Base-by-base conservation (phyloP, 345 rosid genomes). In the Bruguiera parviflora region DNA sequence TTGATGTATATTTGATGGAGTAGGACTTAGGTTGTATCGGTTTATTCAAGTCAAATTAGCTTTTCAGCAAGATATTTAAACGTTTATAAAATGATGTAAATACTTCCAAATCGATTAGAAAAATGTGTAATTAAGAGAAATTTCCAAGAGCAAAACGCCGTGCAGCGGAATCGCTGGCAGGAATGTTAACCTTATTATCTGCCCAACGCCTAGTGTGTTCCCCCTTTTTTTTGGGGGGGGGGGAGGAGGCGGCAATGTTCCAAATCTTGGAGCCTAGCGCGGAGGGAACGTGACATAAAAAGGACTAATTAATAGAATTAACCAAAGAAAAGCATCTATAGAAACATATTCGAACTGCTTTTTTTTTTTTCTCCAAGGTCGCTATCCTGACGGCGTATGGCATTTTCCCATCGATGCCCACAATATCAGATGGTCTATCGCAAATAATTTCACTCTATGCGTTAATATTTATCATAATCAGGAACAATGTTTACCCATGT, bases 91-190 rank as follows among this genome's bases (percentile, higher is more conserved):
- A 39, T 39, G 47, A 39, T 39, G 16, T 9, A 39, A 51, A 63
- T 29, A 22, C n/a, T 39, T 35, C 6, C 22, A 15, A 22, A n/a
- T 21, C 19, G 8, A 24, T 5, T 5, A 27, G 18, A 8, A 18
- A 61, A 61, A 47, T 7, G 16, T 33, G 29, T 61, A 19, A 61
- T 61, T 43, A 35, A 32, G 27, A 43, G 56, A 33, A 0, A 8
- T 1, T 55, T 69, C 81, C 77, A 67, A 67, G 62, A 66, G 47
- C 60, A 69, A 79, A 66, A 70, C 61, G 70, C 68, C 78, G 58
- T 22, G 39, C 8, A 28, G 53, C 20, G 8, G 77, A 70, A 77
- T 73, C 77, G 49, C 5, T 58, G 16, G 3, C 5, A 16, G 32
- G 57, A 77, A 72, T 57, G 24, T 70, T 78, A 75, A 70, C 71